These are phyloP conservation scores for Globisporangium megalacanthum DNA, from an alignment of 352 stramenopile genomes.

Conservation along the genomic window DNA sequence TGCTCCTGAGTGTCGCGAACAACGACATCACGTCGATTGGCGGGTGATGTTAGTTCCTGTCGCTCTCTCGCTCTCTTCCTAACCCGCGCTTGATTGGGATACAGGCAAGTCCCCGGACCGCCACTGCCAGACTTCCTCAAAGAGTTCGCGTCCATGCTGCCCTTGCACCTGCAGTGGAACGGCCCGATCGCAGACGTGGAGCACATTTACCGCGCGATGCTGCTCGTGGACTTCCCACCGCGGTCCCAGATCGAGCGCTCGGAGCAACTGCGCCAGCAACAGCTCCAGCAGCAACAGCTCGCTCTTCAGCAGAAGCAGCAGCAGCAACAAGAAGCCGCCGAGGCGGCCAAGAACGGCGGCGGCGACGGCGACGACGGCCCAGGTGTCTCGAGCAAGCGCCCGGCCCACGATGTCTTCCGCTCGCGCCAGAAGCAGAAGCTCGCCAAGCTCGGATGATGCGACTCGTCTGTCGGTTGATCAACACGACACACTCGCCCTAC, in stretches of 20 bases:
- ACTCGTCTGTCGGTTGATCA: conserved; percentile 5
- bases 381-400: conserved; percentile 74
- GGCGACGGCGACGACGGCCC: conserved; percentile 36
- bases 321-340: conserved; percentile 47
- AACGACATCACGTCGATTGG: not conserved
- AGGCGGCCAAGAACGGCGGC: conserved; percentile 31
- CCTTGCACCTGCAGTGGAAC: conserved; percentile 80
- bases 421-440: conserved; percentile 83
- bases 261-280: conserved; percentile 58
- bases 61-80: not conserved
- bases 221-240: conserved; percentile 76
- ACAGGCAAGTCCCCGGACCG: conserved; percentile 62
- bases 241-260: conserved; percentile 66
- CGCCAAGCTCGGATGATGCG: conserved; percentile 60
- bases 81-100: not conserved
- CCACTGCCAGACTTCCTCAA: conserved; percentile 83
- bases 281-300: conserved; percentile 53
- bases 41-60: not conserved
- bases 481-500: conserved; percentile 5
- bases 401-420: conserved; percentile 82
- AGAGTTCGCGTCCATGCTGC: conserved; percentile 76
- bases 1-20: not conserved
- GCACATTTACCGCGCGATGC: conserved; percentile 80
- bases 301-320: conserved; percentile 48
- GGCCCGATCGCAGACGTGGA: conserved; percentile 82